A percentile compares a stretch with the other conserved stretches of the same genome.
Evolutionary conservation across 139 green algal species (phyloP).

Genomic region (Chlamydomonas sp.): DNA sequence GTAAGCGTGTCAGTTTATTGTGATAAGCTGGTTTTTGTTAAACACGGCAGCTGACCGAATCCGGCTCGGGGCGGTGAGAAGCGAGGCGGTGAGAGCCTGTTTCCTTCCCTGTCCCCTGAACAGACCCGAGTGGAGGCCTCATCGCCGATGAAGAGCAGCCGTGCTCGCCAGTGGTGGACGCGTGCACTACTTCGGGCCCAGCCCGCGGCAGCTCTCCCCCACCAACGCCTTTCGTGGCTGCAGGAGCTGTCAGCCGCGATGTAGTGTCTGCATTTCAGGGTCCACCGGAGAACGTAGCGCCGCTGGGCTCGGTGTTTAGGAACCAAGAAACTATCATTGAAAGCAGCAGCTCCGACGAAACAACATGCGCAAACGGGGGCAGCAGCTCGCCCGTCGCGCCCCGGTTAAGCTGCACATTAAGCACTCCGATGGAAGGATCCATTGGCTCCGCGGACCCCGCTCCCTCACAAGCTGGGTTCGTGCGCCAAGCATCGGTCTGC

Average conservation of each 20-base stretch:
- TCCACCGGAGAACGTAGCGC: neutral
- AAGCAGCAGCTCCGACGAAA: slow-evolving; percentile 18
- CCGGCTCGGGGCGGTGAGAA: no score
- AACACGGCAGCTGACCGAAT: neutral
- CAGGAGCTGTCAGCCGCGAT: slow-evolving; percentile 1
- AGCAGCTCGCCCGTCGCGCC: neutral
- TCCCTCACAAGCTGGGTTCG: neutral
- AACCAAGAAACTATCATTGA: slow-evolving; percentile 34
- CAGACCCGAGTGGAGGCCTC: no score
- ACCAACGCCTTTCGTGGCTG: slow-evolving; percentile 17
- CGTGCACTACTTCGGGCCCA: neutral
- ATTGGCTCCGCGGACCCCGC: neutral
- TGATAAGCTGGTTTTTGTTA: neutral
- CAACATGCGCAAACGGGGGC: neutral
- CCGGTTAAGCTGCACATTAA: slow-evolving; percentile 11
- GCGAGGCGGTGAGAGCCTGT: no score
- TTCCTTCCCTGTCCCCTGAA: no score
- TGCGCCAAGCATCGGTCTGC: slow-evolving; percentile 17
- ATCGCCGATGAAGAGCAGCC: no score
- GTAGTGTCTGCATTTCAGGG: slow-evolving; percentile 27
- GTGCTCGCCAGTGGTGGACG: no score
- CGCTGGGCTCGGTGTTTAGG: slow-evolving; percentile 25
- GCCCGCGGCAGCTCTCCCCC: neutral
- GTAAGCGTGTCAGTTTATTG: neutral
- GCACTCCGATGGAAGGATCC: neutral